These are phyloP conservation scores for Geotrichum europaeum DNA, from an alignment of 1,139 yeast species.

Conservation along the genomic window DNA sequence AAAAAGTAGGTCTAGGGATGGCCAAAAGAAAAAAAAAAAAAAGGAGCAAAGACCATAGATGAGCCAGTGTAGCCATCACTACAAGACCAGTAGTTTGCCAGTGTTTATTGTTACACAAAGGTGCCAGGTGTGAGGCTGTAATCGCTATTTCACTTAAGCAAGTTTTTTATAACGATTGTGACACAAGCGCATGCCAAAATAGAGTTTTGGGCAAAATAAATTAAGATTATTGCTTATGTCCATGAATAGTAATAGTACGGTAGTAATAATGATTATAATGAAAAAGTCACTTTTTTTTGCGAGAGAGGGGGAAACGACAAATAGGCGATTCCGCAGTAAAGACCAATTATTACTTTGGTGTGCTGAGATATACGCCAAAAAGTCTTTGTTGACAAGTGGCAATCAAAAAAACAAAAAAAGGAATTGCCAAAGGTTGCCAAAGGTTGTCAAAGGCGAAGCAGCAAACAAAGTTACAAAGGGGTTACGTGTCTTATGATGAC, in stretches of 20 bases:
- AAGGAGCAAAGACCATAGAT: background rate
- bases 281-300: background rate
- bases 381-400: background rate
- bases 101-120: background rate
- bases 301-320: background rate
- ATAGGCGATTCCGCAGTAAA: background rate
- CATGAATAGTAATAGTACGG: no score
- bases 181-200: background rate
- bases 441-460: background rate
- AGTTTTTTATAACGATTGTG: background rate
- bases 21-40: background rate
- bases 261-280: background rate
- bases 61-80: background rate
- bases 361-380: background rate
- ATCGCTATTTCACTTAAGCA: background rate
- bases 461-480: background rate
- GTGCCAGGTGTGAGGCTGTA: background rate
- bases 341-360: background rate
- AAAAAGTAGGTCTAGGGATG: background rate
- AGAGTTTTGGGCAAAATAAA: background rate
- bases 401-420: background rate
- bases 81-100: background rate
- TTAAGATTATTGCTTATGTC: no score
- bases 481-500: background rate
- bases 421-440: background rate